phyloP scores from a whole-genome alignment of 805 yeast genomes.

The Lachancea thermotolerans region DNA sequence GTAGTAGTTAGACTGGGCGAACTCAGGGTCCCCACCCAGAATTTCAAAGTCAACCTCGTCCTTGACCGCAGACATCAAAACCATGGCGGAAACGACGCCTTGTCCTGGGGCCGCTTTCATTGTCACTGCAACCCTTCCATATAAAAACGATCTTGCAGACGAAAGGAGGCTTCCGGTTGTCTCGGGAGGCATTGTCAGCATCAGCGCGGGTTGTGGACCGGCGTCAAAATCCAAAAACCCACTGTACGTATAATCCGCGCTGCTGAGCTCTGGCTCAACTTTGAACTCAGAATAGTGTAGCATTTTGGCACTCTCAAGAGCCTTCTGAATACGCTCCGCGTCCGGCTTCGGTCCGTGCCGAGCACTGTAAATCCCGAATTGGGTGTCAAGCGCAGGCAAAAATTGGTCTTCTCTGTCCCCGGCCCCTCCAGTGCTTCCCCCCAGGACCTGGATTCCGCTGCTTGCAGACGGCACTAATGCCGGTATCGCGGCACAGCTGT shows the following conservation, averaged over 20 bases:
- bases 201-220: constrained; percentile 33
- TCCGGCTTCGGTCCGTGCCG: too few species aligned
- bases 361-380: too few species aligned
- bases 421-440: too few species aligned
- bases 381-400: too few species aligned
- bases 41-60: constrained; percentile 91
- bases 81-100: constrained; percentile 84
- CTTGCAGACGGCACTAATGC: constrained; percentile 38
- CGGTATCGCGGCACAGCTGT: constrained; percentile 82
- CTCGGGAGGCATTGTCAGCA: constrained; percentile 66
- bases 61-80: constrained; percentile 73
- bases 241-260: constrained; percentile 58
- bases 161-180: constrained; percentile 74
- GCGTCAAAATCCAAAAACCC: constrained; percentile 49
- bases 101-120: constrained; percentile 64
- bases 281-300: constrained; percentile 32
- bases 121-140: constrained; percentile 64
- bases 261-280: constrained; percentile 53
- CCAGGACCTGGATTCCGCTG: background rate
- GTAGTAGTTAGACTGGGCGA: constrained; percentile 75
- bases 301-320: constrained; percentile 18
- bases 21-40: constrained; percentile 62
- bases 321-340: background rate
- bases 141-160: constrained; percentile 73
- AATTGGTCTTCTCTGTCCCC: too few species aligned